Evolutionary conservation across 768 basidiomycete species (phyloP).

Genomic region (Neoboletus brunneissimus): DNA sequence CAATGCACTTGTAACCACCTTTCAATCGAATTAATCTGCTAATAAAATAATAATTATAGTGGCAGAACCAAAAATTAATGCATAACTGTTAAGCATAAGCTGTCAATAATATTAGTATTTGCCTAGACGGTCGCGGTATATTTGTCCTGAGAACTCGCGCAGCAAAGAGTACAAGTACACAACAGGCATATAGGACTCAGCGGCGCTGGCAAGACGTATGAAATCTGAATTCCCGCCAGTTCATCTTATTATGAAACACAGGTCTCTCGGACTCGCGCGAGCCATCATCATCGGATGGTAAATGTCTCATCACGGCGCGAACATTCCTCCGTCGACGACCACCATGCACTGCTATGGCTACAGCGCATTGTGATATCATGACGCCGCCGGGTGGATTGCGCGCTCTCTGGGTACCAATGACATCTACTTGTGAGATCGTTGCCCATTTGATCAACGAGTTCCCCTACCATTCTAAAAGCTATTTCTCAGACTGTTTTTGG

Average conservation of each 20-base stretch:
- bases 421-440: not conserved
- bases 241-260: not conserved
- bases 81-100: too few species aligned
- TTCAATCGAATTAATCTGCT: too few species aligned
- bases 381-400: not conserved
- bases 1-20: too few species aligned
- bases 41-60: too few species aligned
- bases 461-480: not conserved
- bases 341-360: not conserved
- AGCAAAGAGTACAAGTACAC: too few species aligned
- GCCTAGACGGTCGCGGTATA: too few species aligned
- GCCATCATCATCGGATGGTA: not conserved
- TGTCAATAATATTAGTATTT: too few species aligned
- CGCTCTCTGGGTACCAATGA: not conserved
- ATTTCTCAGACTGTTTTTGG: not conserved
- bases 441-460: not conserved
- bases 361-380: not conserved
- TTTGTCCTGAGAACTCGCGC: too few species aligned
- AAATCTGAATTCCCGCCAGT: not conserved
- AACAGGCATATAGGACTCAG: too few species aligned
- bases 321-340: not conserved
- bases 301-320: not conserved
- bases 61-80: too few species aligned
- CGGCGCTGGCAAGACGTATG: not conserved
- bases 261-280: not conserved